Evolutionary conservation across 371 early-diverging fungal genomes (phyloP), one percentile per base, ranked within the genome.

Genomic region (Mortierella polycephala): DNA sequence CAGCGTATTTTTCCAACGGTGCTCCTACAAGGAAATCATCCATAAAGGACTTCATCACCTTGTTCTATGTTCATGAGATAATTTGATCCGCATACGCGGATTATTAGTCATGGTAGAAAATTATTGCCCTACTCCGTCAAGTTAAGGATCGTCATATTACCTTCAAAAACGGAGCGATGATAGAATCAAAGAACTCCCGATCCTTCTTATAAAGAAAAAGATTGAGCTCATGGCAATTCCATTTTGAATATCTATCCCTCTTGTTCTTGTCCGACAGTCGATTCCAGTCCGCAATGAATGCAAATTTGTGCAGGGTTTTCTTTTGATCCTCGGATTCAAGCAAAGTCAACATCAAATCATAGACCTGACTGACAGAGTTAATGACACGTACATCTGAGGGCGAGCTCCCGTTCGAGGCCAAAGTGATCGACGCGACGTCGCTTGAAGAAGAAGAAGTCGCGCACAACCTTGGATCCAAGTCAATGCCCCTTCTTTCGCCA

Each of bases 191-290:
- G 52, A 85, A 89, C 0, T 13, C 41, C 2, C 47, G 30, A 44
- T 89, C 88, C 30, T 85, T 87, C 44, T 82, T 79, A 73, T 81
- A 86, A 14, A 89, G 52, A 83, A 88, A 89, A 30, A 89, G 55
- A 62, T 88, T 86, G 18, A 88, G 55, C 69, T 89, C 89, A 67
- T 89, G 84, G 47, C 86, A 87, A 12, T 60, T 71, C 57, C 74
- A 68, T 20, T 83, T 81, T 69, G 45, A 88, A 69, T 18, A 81
- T 62, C 59, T 87, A 79, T 74, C 82, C 77, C 50, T 85, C 85
- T 60, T 84, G 74, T 62, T 73, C 60, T 10, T 51, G 14, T 11
- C 44, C 21, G 79, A 65, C 30, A 77, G 23, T 5, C 57, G 57
- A 16, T 62, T 18, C 79, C 79, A 77, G 13, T 72, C 69, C 16